These are phyloP conservation scores for Clonostachys rosea DNA, from an alignment of 2,329 filamentous ascomycete species.

Conservation along the genomic window DNA sequence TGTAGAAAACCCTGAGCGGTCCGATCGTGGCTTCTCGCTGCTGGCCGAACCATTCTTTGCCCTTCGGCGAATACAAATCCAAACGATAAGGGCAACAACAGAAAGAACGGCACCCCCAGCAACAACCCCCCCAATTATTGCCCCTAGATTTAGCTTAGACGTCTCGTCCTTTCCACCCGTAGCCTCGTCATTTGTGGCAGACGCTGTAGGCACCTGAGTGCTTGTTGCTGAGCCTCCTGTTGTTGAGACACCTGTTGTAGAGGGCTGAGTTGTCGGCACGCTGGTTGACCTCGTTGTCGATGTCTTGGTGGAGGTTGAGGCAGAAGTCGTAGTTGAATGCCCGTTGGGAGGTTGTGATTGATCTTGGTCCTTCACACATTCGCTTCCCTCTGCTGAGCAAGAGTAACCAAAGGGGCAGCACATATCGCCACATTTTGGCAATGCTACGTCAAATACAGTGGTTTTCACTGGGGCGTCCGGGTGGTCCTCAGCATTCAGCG, in stretches of 20 bases:
- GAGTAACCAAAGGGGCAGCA: constrained; percentile 73
- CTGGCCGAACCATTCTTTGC: constrained; percentile 10
- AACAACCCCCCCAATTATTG: constrained; percentile 41
- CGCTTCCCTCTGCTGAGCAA: constrained; percentile 38
- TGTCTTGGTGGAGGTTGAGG: constrained; percentile 3
- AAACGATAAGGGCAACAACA: constrained; percentile 28
- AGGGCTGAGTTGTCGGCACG: not conserved
- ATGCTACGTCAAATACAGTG: constrained; percentile 48
- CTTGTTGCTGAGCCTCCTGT: constrained; percentile 7
- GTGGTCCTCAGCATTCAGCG: constrained; percentile 54
- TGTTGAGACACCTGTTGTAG: constrained; percentile 3
- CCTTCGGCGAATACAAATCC: constrained; percentile 29
- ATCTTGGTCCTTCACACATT: constrained; percentile 49
- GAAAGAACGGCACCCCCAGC: constrained; percentile 38
- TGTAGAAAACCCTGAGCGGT: constrained; percentile 15
- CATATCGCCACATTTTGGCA: constrained; percentile 51
- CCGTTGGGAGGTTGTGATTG: constrained; percentile 34
- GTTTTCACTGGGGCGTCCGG: constrained; percentile 63
- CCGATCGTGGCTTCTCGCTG: not conserved
- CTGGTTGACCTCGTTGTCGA: not conserved
- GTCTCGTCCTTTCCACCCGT: constrained; percentile 2
- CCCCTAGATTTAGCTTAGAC: constrained; percentile 23
- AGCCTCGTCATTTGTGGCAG: constrained; percentile 2
- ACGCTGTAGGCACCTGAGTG: not conserved
- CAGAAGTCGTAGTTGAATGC: constrained; percentile 8